These are phyloP conservation scores for Aspergillus latus DNA, from an alignment of 2,329 filamentous ascomycete genomes.

Conservation along the genomic window DNA sequence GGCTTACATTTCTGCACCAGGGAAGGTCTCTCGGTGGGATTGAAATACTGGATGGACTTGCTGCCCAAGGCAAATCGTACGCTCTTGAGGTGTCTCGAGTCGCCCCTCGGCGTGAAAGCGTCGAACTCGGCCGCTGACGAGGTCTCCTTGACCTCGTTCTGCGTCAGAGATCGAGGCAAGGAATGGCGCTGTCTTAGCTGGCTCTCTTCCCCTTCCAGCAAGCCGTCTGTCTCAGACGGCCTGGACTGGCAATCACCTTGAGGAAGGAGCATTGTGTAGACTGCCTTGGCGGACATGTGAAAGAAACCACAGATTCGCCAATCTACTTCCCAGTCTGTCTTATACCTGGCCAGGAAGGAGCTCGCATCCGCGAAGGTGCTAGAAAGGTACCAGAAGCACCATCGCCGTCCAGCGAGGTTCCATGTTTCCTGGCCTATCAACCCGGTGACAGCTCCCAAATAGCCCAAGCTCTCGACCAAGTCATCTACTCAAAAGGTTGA, in stretches of 20 bases:
- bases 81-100: not conserved
- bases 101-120: too few species aligned
- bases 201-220: not conserved
- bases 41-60: not conserved
- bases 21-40: not conserved
- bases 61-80: not conserved
- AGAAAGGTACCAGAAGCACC: not conserved
- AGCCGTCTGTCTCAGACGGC: not conserved
- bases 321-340: not conserved
- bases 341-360: not conserved
- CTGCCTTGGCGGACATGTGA: not conserved
- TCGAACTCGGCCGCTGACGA: not conserved
- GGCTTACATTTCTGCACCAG: not conserved
- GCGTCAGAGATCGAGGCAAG: not conserved
- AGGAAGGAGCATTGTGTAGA: not conserved
- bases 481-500: not conserved
- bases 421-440: not conserved
- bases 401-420: not conserved
- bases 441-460: not conserved
- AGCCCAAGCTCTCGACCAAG: not conserved
- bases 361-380: not conserved
- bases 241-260: not conserved
- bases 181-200: not conserved
- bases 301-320: not conserved
- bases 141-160: not conserved